Evolutionary conservation across 2,329 filamentous ascomycete genomes (phyloP).

Genomic region (Aspergillus ustus): DNA sequence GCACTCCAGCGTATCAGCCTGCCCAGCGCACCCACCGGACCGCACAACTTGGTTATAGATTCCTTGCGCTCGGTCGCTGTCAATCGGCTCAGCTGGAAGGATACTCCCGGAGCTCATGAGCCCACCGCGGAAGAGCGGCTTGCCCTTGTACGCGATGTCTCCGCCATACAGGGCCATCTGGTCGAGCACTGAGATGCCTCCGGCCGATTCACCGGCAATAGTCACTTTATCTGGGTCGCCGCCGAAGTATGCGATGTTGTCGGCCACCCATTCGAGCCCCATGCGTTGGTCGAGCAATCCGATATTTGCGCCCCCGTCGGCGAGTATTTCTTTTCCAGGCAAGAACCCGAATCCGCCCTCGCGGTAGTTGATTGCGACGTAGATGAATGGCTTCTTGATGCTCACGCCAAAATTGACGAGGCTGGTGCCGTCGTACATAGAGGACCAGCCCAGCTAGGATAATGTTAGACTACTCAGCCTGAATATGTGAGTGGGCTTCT

Average conservation of each 20-base stretch:
- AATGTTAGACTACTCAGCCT: no score
- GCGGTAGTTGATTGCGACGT: conserved; percentile 79
- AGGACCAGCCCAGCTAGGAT: no score
- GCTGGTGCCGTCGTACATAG: no score
- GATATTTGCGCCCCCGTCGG: conserved; percentile 70
- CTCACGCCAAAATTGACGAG: conserved; percentile 3
- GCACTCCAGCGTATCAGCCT: conserved; percentile 52
- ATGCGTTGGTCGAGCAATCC: conserved; percentile 75
- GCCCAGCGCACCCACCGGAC: conserved; percentile 50
- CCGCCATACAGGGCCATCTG: conserved; percentile 77
- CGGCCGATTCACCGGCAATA: conserved; percentile 76
- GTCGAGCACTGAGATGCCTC: conserved; percentile 73
- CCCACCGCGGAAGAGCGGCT: conserved; percentile 72
- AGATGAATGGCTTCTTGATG: conserved; percentile 69
- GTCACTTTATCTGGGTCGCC: conserved; percentile 80
- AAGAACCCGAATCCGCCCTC: conserved; percentile 76
- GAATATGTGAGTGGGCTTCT: neutral
- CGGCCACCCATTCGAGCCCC: conserved; percentile 75
- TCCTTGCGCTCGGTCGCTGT: conserved; percentile 67
- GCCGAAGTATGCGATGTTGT: conserved; percentile 77
- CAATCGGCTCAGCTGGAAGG: conserved; percentile 66
- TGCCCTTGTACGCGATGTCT: conserved; percentile 73
- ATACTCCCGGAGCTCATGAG: conserved; percentile 78
- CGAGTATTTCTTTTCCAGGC: conserved; percentile 68
- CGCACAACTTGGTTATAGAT: conserved; percentile 55